phyloP scores from a whole-genome alignment of 805 yeast genomes.

The Kodamaea leandrae region DNA sequence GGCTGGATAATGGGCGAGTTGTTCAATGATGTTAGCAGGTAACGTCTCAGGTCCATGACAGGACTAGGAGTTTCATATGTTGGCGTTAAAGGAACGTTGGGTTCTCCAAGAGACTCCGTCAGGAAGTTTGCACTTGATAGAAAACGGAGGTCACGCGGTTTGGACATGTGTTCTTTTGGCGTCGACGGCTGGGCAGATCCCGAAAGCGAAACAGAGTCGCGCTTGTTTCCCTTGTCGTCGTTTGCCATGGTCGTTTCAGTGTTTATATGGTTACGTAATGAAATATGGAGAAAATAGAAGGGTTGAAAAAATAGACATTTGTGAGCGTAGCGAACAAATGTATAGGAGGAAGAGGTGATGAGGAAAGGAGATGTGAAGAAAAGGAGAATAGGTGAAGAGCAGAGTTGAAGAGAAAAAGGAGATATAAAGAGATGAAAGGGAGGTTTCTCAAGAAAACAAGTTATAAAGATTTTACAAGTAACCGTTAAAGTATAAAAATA shows the following conservation, averaged over 20 bases:
- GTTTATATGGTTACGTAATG: too few relatives aligned
- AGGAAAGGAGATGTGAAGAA: not conserved
- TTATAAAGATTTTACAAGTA: too few relatives aligned
- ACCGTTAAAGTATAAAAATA: too few relatives aligned
- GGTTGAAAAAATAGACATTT: not conserved
- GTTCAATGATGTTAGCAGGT: conserved; percentile 20
- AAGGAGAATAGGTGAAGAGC: not conserved
- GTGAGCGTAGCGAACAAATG: too few relatives aligned
- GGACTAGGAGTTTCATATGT: not conserved
- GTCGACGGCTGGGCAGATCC: not conserved
- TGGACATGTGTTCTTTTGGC: conserved; percentile 1
- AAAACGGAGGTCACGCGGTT: conserved; percentile 24
- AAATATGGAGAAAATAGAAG: not conserved
- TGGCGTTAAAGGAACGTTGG: conserved; percentile 5
- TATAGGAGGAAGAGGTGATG: conserved; percentile 2
- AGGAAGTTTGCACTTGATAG: conserved; percentile 42
- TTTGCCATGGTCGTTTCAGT: too few relatives aligned
- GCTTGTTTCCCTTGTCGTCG: too few relatives aligned
- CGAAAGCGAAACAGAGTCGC: not conserved
- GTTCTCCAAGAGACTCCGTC: conserved; percentile 28
- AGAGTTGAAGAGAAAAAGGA: too few relatives aligned
- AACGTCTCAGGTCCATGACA: conserved; percentile 15
- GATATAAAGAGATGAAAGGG: too few relatives aligned
- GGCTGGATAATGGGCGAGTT: conserved; percentile 22
- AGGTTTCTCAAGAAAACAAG: too few relatives aligned